phyloP scores from a whole-genome alignment of 306 rosid genomes.

The Citrullus mucosospermus region DNA sequence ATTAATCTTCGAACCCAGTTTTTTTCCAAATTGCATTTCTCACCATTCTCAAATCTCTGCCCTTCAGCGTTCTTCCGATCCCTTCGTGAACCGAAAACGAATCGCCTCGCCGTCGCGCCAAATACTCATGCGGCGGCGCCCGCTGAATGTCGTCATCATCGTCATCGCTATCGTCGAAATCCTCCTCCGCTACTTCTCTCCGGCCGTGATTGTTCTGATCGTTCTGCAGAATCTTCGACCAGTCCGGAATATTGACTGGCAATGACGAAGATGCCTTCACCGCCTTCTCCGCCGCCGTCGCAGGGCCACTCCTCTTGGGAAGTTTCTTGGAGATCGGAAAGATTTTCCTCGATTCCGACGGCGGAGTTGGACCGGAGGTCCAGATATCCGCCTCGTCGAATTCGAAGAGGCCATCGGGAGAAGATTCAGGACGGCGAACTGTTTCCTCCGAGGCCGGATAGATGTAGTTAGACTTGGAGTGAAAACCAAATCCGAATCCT shows the following conservation, averaged over 20 bases:
- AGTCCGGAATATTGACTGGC: slow-evolving; percentile 72
- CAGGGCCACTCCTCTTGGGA: neutral
- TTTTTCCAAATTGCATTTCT: slow-evolving; percentile 90
- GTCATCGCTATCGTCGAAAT: slow-evolving; percentile 3
- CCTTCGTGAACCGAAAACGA: slow-evolving; percentile 88
- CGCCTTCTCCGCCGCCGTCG: neutral
- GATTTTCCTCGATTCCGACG: neutral
- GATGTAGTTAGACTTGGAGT: slow-evolving; percentile 27
- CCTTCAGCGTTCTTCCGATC: slow-evolving; percentile 84
- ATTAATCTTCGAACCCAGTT: slow-evolving; percentile 65
- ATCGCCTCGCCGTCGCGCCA: slow-evolving; percentile 71
- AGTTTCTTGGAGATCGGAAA: slow-evolving; percentile 1
- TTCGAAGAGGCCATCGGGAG: slow-evolving; percentile 18
- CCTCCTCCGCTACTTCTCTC: slow-evolving; percentile 15
- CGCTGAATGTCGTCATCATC: slow-evolving; percentile 5
- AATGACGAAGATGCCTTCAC: slow-evolving; percentile 32
- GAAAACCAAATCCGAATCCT: slow-evolving; percentile 13
- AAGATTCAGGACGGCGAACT: neutral
- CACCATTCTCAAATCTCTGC: slow-evolving; percentile 66
- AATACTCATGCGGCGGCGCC: slow-evolving; percentile 75
- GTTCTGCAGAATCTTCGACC: slow-evolving; percentile 66
- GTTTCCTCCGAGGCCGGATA: slow-evolving; percentile 22
- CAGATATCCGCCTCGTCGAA: slow-evolving; percentile 55
- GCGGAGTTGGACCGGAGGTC: slow-evolving; percentile 8
- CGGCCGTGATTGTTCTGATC: slow-evolving; percentile 29